Evolutionary conservation across 2,329 filamentous ascomycete species (phyloP).

Genomic region (Botrytis hyacinthi): DNA sequence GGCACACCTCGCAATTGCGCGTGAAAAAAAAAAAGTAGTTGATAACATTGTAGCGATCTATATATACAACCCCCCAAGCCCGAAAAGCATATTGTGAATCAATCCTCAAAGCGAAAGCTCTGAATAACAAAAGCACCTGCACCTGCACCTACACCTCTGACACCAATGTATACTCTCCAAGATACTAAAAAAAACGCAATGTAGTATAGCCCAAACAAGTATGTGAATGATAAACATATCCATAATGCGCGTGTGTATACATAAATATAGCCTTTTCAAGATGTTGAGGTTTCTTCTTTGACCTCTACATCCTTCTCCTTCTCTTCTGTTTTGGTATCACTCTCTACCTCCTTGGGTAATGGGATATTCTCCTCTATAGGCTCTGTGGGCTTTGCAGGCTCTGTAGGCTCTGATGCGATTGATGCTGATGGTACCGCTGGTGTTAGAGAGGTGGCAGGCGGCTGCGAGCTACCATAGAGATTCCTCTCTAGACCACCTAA

Average conservation of each 20-base stretch:
- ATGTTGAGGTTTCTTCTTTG: background rate
- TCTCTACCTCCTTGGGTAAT: background rate
- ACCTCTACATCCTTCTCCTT: background rate
- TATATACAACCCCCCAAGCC: background rate
- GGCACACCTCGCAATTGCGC: background rate
- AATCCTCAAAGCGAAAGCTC: background rate
- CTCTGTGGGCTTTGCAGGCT: background rate
- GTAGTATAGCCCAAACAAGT: background rate
- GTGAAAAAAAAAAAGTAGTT: background rate
- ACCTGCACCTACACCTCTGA: background rate
- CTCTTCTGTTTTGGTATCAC: background rate
- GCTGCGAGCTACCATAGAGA: slow-evolving; percentile 21
- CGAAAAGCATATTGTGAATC: background rate
- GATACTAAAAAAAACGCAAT: background rate
- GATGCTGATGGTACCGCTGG: background rate
- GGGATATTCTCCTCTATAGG: background rate
- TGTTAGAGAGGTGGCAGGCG: background rate
- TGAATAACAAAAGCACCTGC: background rate
- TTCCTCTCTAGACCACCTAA: slow-evolving; percentile 34
- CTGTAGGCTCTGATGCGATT: background rate
- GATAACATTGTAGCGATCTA: background rate
- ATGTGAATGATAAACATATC: background rate
- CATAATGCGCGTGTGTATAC: background rate
- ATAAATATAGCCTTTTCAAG: background rate
- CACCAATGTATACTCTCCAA: background rate